Evolutionary conservation across 177 flowering plant genomes (phyloP), one percentile per base, ranked within the genome.

Genomic region (Vitis hybrid): DNA sequence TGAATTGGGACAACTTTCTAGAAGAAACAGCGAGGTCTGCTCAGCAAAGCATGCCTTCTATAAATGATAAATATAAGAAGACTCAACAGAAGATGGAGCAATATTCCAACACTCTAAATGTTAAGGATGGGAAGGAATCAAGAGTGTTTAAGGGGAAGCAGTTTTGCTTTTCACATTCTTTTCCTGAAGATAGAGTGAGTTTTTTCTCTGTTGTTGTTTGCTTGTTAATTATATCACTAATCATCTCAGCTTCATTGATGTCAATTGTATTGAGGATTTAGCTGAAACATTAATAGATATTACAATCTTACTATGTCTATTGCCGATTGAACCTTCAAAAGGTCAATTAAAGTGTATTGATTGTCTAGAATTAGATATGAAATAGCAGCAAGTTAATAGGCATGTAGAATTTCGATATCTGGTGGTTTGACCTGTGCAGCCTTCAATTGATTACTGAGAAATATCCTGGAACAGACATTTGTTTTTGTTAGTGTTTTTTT

Each of bases 151-250:
- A 72, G 53, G 91, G 91, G 61, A 83, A 64, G 70, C 62, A 65
- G 7, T 95, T 95, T 77, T 58, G 83, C 68, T 95, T 93, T 81
- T 93, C 99, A 54, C 70, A 63, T 74, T 82, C 83, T 48, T 95
- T 93, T 81, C 97, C 98, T 65, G 82, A 79, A 74, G 93, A 88
- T 59, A 77, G 89, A 84, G 99, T 93, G 76, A 81, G 91, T 65
- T 76, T n/a, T 74, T 26, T 55, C 22, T 63, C 22, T 22, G 2
- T 50, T 53, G 12, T 8, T 70, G 19, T 20, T 59, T 61, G 20
- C 13, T 57, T 14, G 48, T 55, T 15, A 52, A 16, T 12, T 54
- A n/a, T 39, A 39, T 39, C 6, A 39, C 45, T 39, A 39, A 39
- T 39, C 45, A 39, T 39, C 45, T 39, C 45, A 39, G 8, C 6